Evolutionary conservation across 106 monocot species (phyloP).

Genomic region (Gastrodia elata): DNA sequence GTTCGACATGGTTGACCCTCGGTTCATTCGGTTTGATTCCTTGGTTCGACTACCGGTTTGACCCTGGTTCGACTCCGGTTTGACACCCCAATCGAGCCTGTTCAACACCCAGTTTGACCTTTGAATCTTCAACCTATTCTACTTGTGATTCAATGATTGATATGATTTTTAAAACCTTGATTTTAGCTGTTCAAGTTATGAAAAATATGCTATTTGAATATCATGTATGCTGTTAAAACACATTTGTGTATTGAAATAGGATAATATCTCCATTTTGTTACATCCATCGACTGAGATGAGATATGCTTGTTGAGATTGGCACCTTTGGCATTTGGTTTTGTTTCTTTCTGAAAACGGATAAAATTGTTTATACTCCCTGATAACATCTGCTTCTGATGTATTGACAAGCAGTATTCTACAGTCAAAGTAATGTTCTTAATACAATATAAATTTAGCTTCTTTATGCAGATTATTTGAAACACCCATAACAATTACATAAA

Average conservation of each 20-base stretch:
- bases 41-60: too few species aligned
- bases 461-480: neutral
- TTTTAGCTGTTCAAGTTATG: neutral
- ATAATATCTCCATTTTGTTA: neutral
- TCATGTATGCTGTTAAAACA: neutral
- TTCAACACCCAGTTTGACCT: too few species aligned
- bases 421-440: neutral
- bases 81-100: too few species aligned
- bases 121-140: too few species aligned
- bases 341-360: neutral
- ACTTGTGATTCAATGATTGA: too few species aligned
- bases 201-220: neutral
- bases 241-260: neutral
- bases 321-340: neutral
- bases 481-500: conserved; percentile 1
- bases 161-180: neutral
- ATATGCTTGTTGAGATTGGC: neutral
- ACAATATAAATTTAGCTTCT: neutral
- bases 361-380: neutral
- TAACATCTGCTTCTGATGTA: neutral
- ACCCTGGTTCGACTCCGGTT: too few species aligned
- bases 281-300: neutral
- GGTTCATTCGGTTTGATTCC: too few species aligned
- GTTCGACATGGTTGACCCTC: too few species aligned
- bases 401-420: neutral